Conservation (phyloP, 2,329 filamentous ascomycete species). For the Pseudocercospora musae region DNA sequence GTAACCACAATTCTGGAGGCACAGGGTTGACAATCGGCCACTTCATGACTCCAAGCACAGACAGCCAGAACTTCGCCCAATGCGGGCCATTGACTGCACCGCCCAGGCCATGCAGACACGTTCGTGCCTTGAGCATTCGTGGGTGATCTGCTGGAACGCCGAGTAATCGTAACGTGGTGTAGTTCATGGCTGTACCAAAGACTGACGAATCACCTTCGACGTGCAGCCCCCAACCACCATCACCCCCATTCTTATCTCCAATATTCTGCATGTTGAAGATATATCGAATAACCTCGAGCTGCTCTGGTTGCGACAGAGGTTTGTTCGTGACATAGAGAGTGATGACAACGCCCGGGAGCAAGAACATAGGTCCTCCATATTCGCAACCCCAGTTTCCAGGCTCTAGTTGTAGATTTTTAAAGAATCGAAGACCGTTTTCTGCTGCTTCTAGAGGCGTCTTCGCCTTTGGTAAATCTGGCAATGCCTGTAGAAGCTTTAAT, state of each 20-base stretch:
- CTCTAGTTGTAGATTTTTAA: constrained; percentile 81
- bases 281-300: constrained; percentile 89
- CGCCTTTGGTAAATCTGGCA: constrained; percentile 68
- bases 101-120: constrained; percentile 76
- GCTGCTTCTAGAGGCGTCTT: constrained; percentile 73
- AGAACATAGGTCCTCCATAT: constrained; percentile 96
- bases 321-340: constrained; percentile 88
- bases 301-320: constrained; percentile 73
- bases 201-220: constrained; percentile 91
- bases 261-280: constrained; percentile 75
- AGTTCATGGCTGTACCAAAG: constrained; percentile 88
- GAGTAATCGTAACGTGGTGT: constrained; percentile 73
- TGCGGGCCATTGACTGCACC: constrained; percentile 82
- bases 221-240: constrained; percentile 97
- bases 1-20: constrained; percentile 82
- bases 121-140: constrained; percentile 79
- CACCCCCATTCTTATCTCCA: constrained; percentile 54
- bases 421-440: constrained; percentile 80
- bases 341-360: constrained; percentile 80
- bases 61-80: constrained; percentile 97
- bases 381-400: constrained; percentile 96
- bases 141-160: constrained; percentile 81
- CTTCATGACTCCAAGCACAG: constrained; percentile 72
- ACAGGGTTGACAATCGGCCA: constrained; percentile 96
- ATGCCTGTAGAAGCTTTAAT: constrained; percentile 52